Evolutionary conservation across 768 basidiomycete genomes (phyloP).

Genomic region (Porphyrellus cyaneotinctus): DNA sequence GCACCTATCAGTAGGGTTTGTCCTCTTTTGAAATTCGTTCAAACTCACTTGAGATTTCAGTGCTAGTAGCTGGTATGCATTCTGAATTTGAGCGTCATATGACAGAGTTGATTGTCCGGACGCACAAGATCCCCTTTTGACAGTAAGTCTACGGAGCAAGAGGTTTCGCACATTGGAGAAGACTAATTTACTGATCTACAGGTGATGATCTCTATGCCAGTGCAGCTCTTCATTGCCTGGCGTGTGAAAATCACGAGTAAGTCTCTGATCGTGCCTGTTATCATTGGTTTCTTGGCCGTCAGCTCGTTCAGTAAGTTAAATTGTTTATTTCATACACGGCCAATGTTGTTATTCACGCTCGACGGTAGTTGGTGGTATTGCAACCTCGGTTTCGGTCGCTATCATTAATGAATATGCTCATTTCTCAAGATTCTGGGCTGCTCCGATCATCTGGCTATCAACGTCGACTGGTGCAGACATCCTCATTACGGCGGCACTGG

Average conservation of each 20-base stretch:
- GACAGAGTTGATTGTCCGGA: neutral
- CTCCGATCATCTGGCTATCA: constrained; percentile 40
- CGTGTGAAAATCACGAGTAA: constrained; percentile 34
- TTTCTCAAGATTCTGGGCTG: constrained; percentile 32
- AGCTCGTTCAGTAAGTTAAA: constrained; percentile 4
- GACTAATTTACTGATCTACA: constrained; percentile 11
- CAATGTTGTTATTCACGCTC: neutral
- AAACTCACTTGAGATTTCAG: constrained; percentile 2
- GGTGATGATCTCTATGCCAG: constrained; percentile 43
- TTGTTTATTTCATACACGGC: neutral
- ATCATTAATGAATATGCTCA: constrained; percentile 31
- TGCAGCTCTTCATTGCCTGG: constrained; percentile 48
- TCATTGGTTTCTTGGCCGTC: constrained; percentile 19
- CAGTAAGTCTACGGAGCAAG: neutral
- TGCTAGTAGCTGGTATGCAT: constrained; percentile 8
- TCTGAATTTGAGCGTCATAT: neutral
- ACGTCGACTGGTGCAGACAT: constrained; percentile 39
- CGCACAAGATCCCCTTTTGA: neutral
- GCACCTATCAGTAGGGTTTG: neutral
- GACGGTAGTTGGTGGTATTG: constrained; percentile 33
- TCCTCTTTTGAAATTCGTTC: constrained; percentile 12
- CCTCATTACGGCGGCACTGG: constrained; percentile 40
- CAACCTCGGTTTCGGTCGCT: constrained; percentile 31
- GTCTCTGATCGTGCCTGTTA: constrained; percentile 21
- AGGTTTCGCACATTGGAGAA: neutral